phyloP scores from a whole-genome alignment of 306 rosid species.

The Cicer yamashitae region DNA sequence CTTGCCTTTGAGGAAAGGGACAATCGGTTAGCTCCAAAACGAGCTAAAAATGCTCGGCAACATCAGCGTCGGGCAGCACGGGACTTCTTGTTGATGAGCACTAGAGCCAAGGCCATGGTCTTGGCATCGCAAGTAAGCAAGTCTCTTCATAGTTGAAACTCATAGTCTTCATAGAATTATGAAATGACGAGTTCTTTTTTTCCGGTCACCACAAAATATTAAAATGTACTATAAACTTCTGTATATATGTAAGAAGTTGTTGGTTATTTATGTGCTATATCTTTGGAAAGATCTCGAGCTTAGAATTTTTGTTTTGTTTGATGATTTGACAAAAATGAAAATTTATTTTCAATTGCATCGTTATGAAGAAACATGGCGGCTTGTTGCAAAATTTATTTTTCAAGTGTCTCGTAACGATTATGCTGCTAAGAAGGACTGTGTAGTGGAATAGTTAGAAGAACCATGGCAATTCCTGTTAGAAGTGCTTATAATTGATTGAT shows the following conservation, averaged over 20 bases:
- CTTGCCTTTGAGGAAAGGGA: slow-evolving; percentile 95
- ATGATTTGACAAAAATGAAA: slow-evolving; percentile 15
- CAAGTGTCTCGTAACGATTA: not conserved
- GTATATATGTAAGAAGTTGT: slow-evolving; percentile 36
- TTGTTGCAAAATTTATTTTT: slow-evolving; percentile 2
- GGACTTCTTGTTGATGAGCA: slow-evolving; percentile 67
- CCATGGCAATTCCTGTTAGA: not conserved
- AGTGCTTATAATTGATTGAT: not conserved
- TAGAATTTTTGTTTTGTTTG: slow-evolving; percentile 26
- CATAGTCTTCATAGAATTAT: not conserved
- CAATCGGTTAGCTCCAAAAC: slow-evolving; percentile 78
- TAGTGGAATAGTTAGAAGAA: not conserved
- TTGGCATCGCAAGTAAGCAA: slow-evolving; percentile 80
- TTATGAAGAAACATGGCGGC: slow-evolving; percentile 10
- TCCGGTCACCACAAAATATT: slow-evolving; percentile 16
- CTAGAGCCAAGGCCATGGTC: slow-evolving; percentile 75
- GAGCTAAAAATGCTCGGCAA: slow-evolving; percentile 93
- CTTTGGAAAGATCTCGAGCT: not conserved
- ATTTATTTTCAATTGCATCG: not conserved
- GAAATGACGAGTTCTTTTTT: not conserved
- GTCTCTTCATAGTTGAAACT: slow-evolving; percentile 52
- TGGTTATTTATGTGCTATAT: slow-evolving; percentile 5
- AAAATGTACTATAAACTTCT: slow-evolving; percentile 31
- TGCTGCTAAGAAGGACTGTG: not conserved
- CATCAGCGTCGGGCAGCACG: slow-evolving; percentile 80